Evolutionary conservation across 2,329 filamentous ascomycete genomes (phyloP), one percentile per base, ranked within the genome.

Genomic region (Fusarium clavum): DNA sequence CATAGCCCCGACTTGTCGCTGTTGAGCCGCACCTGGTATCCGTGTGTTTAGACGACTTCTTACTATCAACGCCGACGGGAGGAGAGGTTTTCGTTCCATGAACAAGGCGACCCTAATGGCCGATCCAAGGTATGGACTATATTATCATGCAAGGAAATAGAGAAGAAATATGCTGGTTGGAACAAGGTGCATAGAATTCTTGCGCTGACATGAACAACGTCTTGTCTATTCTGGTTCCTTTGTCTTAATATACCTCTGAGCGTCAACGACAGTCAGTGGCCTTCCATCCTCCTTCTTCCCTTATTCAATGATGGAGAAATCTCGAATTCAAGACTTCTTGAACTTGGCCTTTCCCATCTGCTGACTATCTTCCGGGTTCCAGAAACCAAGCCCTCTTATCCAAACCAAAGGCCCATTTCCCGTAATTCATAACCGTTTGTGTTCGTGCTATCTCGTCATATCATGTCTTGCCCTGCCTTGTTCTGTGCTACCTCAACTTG

Each of bases 391-490:
- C 24, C 25, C 38, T 47, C 25, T 53, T 46, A 47, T 32, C 53
- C 61, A 24, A 25, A 69, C 40, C 48, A 62, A 47, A 41, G 55
- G 71, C 64, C 65, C 62, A 67, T 69, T 48, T 46, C 45, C 64
- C 67, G 29, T 64, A 18, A 45, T 38, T 63, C 64, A 64, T 57
- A 46, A 47, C 52, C 67, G 51, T 71, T 45, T 64, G 61, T 69
- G 45, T 64, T 52, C 43, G 40, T 57, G n/a, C 56, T 49, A 44
- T 30, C 44, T 43, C 11, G 25, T 41, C 53, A 38, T 54, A 44
- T 46, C 29, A n/a, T 40, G 40, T 29, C 11, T 25, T 27, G 22
- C 18, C 20, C 57, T 48, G 34, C 46, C 47, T 38, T 62, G 59
- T 25, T 40, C 40, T 53, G 59, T 29, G 48, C 40, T 45, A 40